phyloP scores from a whole-genome alignment of 2,329 filamentous ascomycete species.

The Pyrenophora graminea region DNA sequence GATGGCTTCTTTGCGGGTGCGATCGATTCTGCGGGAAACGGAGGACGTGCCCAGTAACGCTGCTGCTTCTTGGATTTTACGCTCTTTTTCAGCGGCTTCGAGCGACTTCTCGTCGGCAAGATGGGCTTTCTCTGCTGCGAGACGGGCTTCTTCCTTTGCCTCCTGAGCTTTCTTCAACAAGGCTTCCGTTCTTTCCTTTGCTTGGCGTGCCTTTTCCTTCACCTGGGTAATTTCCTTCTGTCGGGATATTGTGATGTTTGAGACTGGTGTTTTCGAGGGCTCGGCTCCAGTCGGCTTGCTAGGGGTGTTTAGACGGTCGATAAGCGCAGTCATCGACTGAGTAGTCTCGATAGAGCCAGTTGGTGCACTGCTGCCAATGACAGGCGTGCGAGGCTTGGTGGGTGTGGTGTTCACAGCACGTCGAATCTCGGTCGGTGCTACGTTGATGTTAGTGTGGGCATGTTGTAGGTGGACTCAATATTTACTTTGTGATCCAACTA shows the following conservation, averaged over 20 bases:
- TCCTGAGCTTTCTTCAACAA: not conserved
- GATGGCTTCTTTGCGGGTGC: slow-evolving; percentile 2
- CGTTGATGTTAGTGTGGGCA: not conserved
- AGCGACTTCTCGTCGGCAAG: too few relatives aligned
- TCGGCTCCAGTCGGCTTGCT: too few relatives aligned
- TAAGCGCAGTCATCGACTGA: not conserved
- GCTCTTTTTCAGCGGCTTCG: not conserved
- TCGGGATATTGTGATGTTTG: too few relatives aligned
- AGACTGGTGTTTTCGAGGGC: too few relatives aligned
- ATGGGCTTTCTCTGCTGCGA: not conserved
- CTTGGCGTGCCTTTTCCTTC: not conserved
- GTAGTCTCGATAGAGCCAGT: not conserved
- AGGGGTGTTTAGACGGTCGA: too few relatives aligned
- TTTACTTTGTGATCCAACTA: slow-evolving; percentile 7
- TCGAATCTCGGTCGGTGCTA: slow-evolving; percentile 6
- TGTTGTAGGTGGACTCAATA: not conserved
- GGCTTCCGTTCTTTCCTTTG: not conserved
- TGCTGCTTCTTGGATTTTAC: not conserved
- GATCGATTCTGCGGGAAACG: slow-evolving; percentile 1
- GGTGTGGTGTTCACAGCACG: slow-evolving; percentile 17
- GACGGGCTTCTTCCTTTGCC: not conserved
- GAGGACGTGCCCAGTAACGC: not conserved
- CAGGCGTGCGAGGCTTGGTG: slow-evolving; percentile 1
- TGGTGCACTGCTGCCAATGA: not conserved
- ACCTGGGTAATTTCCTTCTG: not conserved